phyloP scores from a whole-genome alignment of 495 filamentous ascomycete species.

The Aspergillus diversus region DNA sequence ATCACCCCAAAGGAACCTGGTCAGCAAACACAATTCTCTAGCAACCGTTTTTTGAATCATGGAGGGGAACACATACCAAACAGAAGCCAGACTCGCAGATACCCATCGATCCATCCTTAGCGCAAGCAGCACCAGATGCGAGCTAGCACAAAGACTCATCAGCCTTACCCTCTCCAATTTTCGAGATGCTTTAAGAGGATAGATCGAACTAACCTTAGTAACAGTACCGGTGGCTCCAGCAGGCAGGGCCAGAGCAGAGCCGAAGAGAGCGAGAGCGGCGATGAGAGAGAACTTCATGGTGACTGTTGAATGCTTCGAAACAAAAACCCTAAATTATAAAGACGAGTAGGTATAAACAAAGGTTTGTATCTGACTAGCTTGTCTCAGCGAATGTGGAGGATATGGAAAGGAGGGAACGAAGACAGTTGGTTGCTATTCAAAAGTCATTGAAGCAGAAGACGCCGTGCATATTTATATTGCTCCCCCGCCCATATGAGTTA shows the following conservation, averaged over 20 bases:
- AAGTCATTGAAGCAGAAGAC: too few relatives aligned
- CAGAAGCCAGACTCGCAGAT: constrained; percentile 16
- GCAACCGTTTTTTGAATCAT: background rate
- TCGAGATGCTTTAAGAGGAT: background rate
- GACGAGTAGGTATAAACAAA: too few relatives aligned
- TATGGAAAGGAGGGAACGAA: too few relatives aligned
- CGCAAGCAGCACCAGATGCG: constrained; percentile 8
- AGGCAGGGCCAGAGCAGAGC: constrained; percentile 15
- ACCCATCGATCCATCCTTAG: constrained; percentile 13
- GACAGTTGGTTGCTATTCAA: too few relatives aligned
- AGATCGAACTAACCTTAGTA: constrained; percentile 3
- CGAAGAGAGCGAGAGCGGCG: constrained; percentile 14
- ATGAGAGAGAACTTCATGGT: constrained; percentile 17
- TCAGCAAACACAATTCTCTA: background rate
- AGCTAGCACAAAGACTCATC: background rate
- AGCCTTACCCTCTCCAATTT: background rate
- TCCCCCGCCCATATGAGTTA: too few relatives aligned
- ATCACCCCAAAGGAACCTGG: background rate
- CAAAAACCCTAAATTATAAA: too few relatives aligned
- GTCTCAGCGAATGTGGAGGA: too few relatives aligned
- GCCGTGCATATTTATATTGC: too few relatives aligned
- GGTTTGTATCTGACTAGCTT: too few relatives aligned
- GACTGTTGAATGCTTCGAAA: too few relatives aligned
- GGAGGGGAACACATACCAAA: constrained; percentile 4
- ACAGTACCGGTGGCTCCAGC: background rate